Evolutionary conservation across 2,329 filamentous ascomycete genomes (phyloP).

Genomic region (Trichoderma sp.): DNA sequence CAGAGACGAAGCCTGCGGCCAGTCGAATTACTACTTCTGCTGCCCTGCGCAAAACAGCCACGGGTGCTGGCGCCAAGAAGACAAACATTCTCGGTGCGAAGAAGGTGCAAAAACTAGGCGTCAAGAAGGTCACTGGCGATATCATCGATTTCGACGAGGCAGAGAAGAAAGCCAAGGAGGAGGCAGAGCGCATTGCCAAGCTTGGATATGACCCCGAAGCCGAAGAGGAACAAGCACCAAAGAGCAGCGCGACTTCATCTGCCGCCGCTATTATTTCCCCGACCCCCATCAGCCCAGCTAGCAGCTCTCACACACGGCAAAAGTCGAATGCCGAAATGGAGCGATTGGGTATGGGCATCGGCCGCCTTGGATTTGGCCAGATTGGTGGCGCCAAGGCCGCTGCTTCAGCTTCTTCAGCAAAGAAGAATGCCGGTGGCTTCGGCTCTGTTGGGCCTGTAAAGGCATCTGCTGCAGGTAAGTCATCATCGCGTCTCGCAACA

Average conservation of each 20-base stretch:
- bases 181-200: conserved; percentile 93
- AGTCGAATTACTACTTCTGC: conserved; percentile 74
- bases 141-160: conserved; percentile 95
- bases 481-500: neutral
- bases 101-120: conserved; percentile 81
- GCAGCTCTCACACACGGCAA: conserved; percentile 54
- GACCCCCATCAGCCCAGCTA: conserved; percentile 67
- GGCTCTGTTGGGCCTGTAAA: conserved; percentile 78
- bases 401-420: conserved; percentile 47
- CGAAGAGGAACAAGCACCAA: conserved; percentile 57
- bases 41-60: conserved; percentile 73
- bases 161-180: conserved; percentile 94
- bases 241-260: conserved; percentile 46
- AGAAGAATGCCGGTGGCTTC: conserved; percentile 81
- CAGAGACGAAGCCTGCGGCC: conserved; percentile 57
- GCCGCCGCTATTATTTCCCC: conserved; percentile 66
- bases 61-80: conserved; percentile 68
- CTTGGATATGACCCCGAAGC: conserved; percentile 93
- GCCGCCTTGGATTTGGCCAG: conserved; percentile 83
- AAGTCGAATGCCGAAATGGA: conserved; percentile 78
- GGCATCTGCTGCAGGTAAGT: conserved; percentile 63
- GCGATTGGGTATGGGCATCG: conserved; percentile 83
- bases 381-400: conserved; percentile 63
- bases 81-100: conserved; percentile 81
- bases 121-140: conserved; percentile 81